A percentile compares a stretch with the other conserved stretches of the same genome.
These are phyloP conservation scores for Fraxinus floribunda DNA, from an alignment of 305 asterid species.

Conservation along the genomic window DNA sequence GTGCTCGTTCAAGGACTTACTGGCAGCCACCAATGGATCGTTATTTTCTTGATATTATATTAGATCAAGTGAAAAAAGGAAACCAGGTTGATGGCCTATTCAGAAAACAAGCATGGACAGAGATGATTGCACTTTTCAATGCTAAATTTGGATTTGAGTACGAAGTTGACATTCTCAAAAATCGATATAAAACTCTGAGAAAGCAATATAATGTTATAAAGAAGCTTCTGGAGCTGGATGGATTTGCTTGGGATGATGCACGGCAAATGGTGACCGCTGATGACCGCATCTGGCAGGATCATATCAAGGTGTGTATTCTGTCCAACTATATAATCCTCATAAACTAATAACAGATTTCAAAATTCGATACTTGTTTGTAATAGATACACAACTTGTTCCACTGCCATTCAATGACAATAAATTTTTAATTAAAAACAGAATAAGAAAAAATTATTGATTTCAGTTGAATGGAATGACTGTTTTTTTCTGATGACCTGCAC, in stretches of 20 bases:
- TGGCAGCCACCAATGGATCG: slow-evolving; percentile 51
- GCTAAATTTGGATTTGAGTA: slow-evolving; percentile 32
- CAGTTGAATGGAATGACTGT: background rate
- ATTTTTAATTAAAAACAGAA: background rate
- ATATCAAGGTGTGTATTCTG: slow-evolving; percentile 32
- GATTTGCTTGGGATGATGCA: slow-evolving; percentile 42
- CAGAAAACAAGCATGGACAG: slow-evolving; percentile 40
- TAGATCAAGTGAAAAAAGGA: slow-evolving; percentile 34
- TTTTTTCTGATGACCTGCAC: background rate
- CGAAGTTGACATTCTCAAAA: slow-evolving; percentile 34
- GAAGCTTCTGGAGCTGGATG: slow-evolving; percentile 38
- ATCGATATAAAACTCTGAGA: slow-evolving; percentile 37
- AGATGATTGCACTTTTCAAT: slow-evolving; percentile 34
- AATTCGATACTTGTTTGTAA: background rate
- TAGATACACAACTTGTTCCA: background rate
- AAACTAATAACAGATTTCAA: background rate
- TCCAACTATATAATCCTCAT: background rate
- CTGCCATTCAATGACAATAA: background rate
- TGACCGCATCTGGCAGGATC: slow-evolving; percentile 38
- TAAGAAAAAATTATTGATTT: background rate
- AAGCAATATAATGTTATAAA: slow-evolving; percentile 33
- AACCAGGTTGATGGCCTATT: slow-evolving; percentile 37
- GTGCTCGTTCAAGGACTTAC: slow-evolving; percentile 32
- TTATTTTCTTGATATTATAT: slow-evolving; percentile 31
- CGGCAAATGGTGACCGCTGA: slow-evolving; percentile 41